Evolutionary conservation across 306 rosid species (phyloP), one percentile per base, ranked within the genome.

Genomic region (Calophaca sinica): DNA sequence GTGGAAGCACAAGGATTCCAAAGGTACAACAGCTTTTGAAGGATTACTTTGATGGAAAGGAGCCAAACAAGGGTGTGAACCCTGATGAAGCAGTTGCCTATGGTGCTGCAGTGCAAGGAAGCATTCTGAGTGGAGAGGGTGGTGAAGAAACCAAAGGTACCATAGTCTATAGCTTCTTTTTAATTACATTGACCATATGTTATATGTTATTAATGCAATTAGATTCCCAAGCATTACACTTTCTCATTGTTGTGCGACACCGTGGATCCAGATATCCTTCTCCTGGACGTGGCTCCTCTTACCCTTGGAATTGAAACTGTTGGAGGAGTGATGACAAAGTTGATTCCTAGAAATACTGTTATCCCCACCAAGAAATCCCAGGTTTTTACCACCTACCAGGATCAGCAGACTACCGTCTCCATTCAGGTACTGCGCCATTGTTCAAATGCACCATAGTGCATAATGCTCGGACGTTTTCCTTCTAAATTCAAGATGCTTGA

Each of bases 271-370:
- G 98, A 94, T 80, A 91, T 94, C 75, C 98, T 94, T 84, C 98
- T 94, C 35, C 81, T 94, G 46, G 98, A 94, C 59, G 98, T 94
- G 14, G 98, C 98, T n/a, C 98, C 98, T 1, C 91, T 94, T 60
- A 94, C 98, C 75, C 98, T 94, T 50, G 98, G 98, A 83, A 94
- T 94, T 67, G 98, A 94, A 81, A 94, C 98, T 68, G 98, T 94
- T 77, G 98, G 98, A 14, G 98, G 98, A 53, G 98, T 94, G 55
- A 94, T 94, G 98, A 94, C 98, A 77, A 94, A 94, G 79, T 88
- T 94, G 93, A 94, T 94, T 70, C 98, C 98, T 9, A 91, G 98
- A 82, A 94, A 94, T 79, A 89, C 96, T 7, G 98, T 94, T 42
- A 94, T 94, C 68, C 98, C 98, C 36, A 94, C 98, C 79, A 94